A percentile compares a stretch with the other conserved stretches of the same genome.
These are phyloP conservation scores for Iodosphaeria phyllophila DNA, from an alignment of 2,329 filamentous ascomycete species.

Conservation along the genomic window DNA sequence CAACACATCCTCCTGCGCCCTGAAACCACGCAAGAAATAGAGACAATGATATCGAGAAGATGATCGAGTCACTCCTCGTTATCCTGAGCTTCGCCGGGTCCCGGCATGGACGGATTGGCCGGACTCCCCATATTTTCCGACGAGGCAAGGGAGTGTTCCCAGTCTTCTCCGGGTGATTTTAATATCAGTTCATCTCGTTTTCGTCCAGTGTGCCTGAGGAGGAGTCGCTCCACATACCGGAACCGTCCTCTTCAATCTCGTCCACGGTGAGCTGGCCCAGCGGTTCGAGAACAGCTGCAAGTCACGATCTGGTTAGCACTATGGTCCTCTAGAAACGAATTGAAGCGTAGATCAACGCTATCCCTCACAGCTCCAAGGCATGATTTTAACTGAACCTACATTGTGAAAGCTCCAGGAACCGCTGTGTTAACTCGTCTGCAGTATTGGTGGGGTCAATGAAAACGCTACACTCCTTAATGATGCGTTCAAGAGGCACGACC, in stretches of 20 bases:
- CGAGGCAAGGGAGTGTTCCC: conserved; percentile 34
- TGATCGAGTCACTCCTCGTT: too few relatives aligned
- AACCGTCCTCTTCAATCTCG: conserved; percentile 37
- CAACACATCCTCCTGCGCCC: too few relatives aligned
- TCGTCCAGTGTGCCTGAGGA: conserved; percentile 14
- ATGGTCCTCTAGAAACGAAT: too few relatives aligned
- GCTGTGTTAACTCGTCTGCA: conserved; percentile 13
- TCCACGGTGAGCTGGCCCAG: conserved; percentile 36
- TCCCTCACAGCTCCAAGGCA: not conserved
- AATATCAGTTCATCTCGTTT: conserved; percentile 18
- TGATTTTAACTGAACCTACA: conserved; percentile 15
- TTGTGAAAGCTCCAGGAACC: conserved; percentile 16
- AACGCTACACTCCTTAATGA: conserved; percentile 21
- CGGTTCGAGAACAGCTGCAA: conserved; percentile 21
- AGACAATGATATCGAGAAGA: too few relatives aligned
- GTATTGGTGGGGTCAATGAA: conserved; percentile 17
- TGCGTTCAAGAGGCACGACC: conserved; percentile 21
- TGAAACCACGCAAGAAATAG: too few relatives aligned
- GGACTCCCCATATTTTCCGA: conserved; percentile 35
- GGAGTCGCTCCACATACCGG: conserved; percentile 31
- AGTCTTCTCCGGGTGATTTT: conserved; percentile 23
- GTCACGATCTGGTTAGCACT: conserved; percentile 8
- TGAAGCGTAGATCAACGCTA: too few relatives aligned
- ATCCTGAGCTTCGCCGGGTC: conserved; percentile 21
- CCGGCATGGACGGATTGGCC: conserved; percentile 24